A percentile compares a stretch with the other conserved stretches of the same genome.
Conservation (phyloP, 2,329 filamentous ascomycete species). For the Microsporum canis region DNA sequence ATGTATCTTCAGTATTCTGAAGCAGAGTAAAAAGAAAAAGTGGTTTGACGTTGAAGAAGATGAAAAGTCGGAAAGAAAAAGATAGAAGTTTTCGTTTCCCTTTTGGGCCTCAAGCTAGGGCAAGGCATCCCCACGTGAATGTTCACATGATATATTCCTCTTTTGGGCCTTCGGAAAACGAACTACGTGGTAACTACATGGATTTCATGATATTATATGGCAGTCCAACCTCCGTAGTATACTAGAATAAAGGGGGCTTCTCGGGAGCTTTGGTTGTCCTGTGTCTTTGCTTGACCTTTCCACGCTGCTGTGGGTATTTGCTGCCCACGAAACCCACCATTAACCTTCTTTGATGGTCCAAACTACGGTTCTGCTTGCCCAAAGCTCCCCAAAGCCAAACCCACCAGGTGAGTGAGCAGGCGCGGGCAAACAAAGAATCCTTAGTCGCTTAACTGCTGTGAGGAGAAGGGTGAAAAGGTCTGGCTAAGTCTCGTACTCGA, state of each 20-base stretch:
- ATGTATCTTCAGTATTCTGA: not conserved
- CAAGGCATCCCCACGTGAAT: not conserved
- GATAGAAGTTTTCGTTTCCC: not conserved
- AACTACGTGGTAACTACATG: too few relatives aligned
- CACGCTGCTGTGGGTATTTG: not conserved
- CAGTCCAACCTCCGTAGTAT: not conserved
- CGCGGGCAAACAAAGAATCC: not conserved
- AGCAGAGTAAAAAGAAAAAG: not conserved
- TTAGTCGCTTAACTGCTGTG: not conserved
- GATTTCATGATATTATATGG: too few relatives aligned
- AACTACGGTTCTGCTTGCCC: slow-evolving; percentile 1
- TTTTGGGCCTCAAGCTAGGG: not conserved
- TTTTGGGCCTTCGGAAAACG: not conserved
- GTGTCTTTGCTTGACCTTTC: too few relatives aligned
- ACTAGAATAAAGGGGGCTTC: not conserved
- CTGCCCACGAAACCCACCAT: not conserved
- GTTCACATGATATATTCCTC: slow-evolving; percentile 1
- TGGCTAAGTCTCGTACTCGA: not conserved
- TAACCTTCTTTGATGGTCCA: slow-evolving; percentile 1
- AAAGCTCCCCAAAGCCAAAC: not conserved
- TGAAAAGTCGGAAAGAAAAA: not conserved
- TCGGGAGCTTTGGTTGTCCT: too few relatives aligned
- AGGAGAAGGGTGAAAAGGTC: not conserved
- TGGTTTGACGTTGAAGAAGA: not conserved
- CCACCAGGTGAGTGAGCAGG: not conserved